phyloP scores from a whole-genome alignment of 2,329 filamentous ascomycete species.

The Talaromyces pinophilus region DNA sequence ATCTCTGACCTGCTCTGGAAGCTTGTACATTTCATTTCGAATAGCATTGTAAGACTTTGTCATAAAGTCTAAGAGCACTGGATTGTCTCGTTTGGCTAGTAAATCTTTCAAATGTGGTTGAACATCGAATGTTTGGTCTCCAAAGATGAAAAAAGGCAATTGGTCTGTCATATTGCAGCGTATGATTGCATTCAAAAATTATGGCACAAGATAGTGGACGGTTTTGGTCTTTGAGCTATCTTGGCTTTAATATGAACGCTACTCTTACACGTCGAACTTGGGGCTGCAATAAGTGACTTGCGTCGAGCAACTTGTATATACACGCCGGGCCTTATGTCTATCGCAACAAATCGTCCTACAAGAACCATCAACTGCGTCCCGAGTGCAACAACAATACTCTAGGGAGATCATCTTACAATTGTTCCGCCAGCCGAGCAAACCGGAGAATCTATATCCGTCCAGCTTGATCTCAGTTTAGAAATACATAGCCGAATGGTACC shows the following conservation, averaged over 20 bases:
- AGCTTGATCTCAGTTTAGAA: neutral
- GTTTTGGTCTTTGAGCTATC: neutral
- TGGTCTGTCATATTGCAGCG: neutral
- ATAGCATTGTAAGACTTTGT: neutral
- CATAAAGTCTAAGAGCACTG: neutral
- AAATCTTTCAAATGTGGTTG: neutral
- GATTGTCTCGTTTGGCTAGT: neutral
- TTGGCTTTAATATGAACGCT: neutral
- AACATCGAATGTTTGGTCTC: slow-evolving; percentile 8
- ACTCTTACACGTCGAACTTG: neutral
- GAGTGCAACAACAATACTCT: neutral
- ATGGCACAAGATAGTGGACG: neutral
- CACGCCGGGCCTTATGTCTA: neutral
- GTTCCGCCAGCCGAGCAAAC: neutral
- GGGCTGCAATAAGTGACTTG: neutral
- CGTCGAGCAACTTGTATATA: neutral
- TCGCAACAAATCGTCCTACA: neutral
- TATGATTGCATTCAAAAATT: neutral
- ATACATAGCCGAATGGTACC: neutral
- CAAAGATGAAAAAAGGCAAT: neutral
- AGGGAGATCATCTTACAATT: neutral
- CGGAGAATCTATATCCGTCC: neutral
- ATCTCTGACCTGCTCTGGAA: neutral
- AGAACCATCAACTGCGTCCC: neutral
- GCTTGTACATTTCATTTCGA: neutral